Conservation (phyloP, 108 stramenopile species). For the Hondaea fermentalgiana region DNA sequence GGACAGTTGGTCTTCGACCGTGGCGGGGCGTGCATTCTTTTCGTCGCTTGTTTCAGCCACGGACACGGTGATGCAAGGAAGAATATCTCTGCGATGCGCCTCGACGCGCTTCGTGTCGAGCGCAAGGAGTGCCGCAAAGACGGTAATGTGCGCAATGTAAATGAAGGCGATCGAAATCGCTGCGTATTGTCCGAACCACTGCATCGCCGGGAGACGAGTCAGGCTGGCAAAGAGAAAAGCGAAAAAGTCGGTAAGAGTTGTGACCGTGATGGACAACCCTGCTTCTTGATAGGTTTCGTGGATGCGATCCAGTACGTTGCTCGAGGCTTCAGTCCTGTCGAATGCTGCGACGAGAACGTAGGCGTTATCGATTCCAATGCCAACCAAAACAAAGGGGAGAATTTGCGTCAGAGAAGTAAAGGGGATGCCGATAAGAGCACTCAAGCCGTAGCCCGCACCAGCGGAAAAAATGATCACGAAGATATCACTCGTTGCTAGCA, state of each 20-base stretch:
- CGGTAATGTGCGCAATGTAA: background rate
- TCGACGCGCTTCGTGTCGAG: background rate
- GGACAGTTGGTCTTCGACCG: no score
- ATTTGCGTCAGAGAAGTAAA: constrained; percentile 35
- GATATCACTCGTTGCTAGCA: background rate
- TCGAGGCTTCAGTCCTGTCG: background rate
- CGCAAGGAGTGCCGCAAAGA: background rate
- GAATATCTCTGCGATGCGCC: background rate
- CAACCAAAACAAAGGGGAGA: constrained; percentile 29
- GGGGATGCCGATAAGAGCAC: background rate
- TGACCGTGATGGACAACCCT: background rate
- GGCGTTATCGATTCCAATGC: constrained; percentile 25
- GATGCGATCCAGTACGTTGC: background rate
- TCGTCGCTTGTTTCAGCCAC: background rate
- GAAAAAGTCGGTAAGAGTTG: background rate
- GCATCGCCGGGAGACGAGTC: background rate
- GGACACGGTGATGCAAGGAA: background rate
- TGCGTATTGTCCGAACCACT: constrained; percentile 7
- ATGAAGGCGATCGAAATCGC: background rate
- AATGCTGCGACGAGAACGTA: background rate
- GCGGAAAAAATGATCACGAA: background rate
- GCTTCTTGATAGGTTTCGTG: background rate
- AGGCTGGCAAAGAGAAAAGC: background rate
- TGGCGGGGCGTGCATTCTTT: background rate
- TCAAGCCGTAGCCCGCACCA: background rate